A percentile compares a stretch with the other conserved stretches of the same genome.
These are phyloP conservation scores for Atkinsonella texensis DNA, from an alignment of 2,329 filamentous ascomycete species.

Conservation along the genomic window DNA sequence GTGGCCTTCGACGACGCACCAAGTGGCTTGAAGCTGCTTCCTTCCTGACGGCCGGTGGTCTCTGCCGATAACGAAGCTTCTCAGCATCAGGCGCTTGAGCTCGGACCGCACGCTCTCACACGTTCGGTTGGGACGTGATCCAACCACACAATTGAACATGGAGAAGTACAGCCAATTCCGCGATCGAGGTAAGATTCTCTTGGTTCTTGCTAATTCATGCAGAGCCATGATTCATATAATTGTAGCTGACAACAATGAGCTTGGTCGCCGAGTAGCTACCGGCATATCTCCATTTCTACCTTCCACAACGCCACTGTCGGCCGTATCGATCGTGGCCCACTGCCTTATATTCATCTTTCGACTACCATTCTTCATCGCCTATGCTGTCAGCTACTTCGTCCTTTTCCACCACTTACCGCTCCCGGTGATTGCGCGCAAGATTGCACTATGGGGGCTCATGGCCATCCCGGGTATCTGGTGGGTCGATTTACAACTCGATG, in stretches of 20 bases:
- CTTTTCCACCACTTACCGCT: constrained; percentile 71
- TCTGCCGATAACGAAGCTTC: background rate
- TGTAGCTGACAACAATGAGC: background rate
- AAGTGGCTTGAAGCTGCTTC: background rate
- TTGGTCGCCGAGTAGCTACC: constrained; percentile 48
- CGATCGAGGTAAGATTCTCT: constrained; percentile 55
- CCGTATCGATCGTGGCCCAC: constrained; percentile 52
- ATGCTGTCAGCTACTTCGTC: constrained; percentile 61
- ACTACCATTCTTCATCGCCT: constrained; percentile 61
- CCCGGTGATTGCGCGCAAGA: constrained; percentile 56
- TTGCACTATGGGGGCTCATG: constrained; percentile 76
- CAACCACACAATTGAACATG: constrained; percentile 39
- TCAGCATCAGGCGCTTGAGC: background rate
- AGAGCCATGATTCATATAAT: background rate
- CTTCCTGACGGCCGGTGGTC: background rate
- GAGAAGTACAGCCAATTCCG: constrained; percentile 92
- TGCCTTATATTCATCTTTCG: constrained; percentile 68
- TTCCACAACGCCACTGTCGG: constrained; percentile 51
- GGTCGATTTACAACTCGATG: constrained; percentile 96
- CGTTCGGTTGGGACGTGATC: background rate
- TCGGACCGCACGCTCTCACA: background rate
- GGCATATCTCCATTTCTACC: constrained; percentile 95
- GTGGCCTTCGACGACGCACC: background rate
- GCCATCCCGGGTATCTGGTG: constrained; percentile 91
- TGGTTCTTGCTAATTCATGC: background rate